These are phyloP conservation scores for Leccinum rimulosum DNA, from an alignment of 768 basidiomycete species.

Conservation along the genomic window DNA sequence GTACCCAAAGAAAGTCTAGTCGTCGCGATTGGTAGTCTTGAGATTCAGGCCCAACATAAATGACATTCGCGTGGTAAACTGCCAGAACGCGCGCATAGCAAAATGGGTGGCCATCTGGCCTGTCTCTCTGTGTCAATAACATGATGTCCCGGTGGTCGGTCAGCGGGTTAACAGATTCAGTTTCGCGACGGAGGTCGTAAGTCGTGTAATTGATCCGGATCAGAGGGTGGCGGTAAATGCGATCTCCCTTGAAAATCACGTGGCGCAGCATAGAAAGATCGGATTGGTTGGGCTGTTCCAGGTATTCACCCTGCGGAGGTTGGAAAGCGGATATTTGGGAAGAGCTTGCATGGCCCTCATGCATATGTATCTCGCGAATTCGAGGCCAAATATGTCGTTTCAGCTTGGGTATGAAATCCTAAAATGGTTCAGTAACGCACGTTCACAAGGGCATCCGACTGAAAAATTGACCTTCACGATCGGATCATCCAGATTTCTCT, in stretches of 20 bases:
- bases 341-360: not conserved
- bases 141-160: not conserved
- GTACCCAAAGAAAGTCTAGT: not conserved
- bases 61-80: not conserved
- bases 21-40: not conserved
- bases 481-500: not conserved
- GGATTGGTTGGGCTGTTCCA: not conserved
- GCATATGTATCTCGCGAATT: not conserved
- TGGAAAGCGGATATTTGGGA: not conserved
- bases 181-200: not conserved
- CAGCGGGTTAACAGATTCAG: not conserved
- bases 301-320: not conserved
- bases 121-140: not conserved
- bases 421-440: not conserved
- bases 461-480: not conserved
- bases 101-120: not conserved
- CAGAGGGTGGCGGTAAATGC: not conserved
- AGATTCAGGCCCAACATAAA: not conserved
- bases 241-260: not conserved
- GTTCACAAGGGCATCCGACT: not conserved
- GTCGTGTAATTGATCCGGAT: not conserved
- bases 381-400: not conserved
- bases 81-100: not conserved
- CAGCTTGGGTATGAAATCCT: not conserved
- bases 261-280: not conserved